Evolutionary conservation across 768 basidiomycete species (phyloP).

Genomic region (Arthromyces matolae): DNA sequence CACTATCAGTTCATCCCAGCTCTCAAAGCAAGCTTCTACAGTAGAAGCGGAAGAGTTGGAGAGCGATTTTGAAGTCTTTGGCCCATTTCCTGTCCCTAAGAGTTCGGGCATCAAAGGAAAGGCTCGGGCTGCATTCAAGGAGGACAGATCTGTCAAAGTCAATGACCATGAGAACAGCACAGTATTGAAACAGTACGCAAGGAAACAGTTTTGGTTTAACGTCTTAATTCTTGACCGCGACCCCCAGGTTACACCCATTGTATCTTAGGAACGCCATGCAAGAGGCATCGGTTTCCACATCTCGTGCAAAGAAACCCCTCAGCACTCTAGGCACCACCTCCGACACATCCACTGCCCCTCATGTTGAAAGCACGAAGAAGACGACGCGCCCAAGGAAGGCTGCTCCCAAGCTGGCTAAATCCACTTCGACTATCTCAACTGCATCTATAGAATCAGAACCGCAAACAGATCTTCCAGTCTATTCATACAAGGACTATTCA

Average conservation of each 20-base stretch:
- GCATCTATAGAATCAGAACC: conserved; percentile 3
- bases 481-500: conserved; percentile 28
- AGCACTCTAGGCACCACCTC: not conserved
- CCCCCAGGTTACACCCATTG: not conserved
- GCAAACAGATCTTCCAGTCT: conserved; percentile 15
- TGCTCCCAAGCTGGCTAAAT: not conserved
- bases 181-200: conserved; percentile 4
- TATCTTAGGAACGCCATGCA: conserved; percentile 1
- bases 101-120: not conserved
- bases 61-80: conserved; percentile 7
- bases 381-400: not conserved
- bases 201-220: not conserved
- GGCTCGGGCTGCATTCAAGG: not conserved
- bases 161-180: not conserved
- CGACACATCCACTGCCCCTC: not conserved
- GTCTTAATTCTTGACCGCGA: not conserved
- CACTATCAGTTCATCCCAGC: not conserved
- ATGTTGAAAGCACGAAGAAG: not conserved
- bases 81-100: conserved; percentile 3
- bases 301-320: not conserved
- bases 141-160: not conserved
- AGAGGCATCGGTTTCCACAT: not conserved
- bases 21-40: conserved; percentile 9
- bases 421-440: not conserved
- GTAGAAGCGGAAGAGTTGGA: conserved; percentile 9